Evolutionary conservation across 164 flowering plant species (phyloP).

Genomic region (Litsea cubeba): DNA sequence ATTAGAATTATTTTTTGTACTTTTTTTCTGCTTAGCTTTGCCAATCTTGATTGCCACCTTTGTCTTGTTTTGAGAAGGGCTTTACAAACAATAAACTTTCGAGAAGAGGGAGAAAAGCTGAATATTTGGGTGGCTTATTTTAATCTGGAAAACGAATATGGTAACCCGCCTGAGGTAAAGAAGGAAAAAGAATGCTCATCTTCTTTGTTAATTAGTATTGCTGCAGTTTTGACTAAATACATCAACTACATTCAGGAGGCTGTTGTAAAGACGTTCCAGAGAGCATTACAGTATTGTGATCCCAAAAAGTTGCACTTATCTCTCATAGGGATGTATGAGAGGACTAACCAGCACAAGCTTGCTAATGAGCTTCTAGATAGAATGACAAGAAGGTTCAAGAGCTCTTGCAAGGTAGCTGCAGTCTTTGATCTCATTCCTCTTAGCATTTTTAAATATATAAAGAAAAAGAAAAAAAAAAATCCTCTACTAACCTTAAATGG

Average conservation of each 20-base stretch:
- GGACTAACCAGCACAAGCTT: conserved; percentile 59
- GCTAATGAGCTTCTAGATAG: conserved; percentile 71
- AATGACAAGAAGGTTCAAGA: conserved; percentile 77
- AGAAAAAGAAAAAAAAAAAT: neutral
- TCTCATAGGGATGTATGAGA: conserved; percentile 65
- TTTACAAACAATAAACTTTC: conserved; percentile 70
- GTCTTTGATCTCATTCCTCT: neutral
- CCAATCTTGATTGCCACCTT: neutral
- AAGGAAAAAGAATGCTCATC: neutral
- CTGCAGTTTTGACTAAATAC: neutral
- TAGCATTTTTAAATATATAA: neutral
- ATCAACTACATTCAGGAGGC: conserved; percentile 54
- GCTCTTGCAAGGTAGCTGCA: conserved; percentile 64
- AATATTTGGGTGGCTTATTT: conserved; percentile 90
- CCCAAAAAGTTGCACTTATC: conserved; percentile 71
- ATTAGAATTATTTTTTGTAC: too few species aligned
- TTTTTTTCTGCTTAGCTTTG: too few species aligned
- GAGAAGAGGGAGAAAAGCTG: conserved; percentile 84
- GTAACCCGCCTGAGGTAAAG: conserved; percentile 77
- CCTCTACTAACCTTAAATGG: neutral
- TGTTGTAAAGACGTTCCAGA: conserved; percentile 60
- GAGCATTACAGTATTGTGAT: conserved; percentile 84
- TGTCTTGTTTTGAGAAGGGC: conserved; percentile 48
- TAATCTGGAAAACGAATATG: conserved; percentile 81
- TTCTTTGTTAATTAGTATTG: neutral